A percentile compares a stretch with the other conserved stretches of the same genome.
These are phyloP conservation scores for Dendrobium nobile DNA, from an alignment of 106 monocot species.

Conservation along the genomic window DNA sequence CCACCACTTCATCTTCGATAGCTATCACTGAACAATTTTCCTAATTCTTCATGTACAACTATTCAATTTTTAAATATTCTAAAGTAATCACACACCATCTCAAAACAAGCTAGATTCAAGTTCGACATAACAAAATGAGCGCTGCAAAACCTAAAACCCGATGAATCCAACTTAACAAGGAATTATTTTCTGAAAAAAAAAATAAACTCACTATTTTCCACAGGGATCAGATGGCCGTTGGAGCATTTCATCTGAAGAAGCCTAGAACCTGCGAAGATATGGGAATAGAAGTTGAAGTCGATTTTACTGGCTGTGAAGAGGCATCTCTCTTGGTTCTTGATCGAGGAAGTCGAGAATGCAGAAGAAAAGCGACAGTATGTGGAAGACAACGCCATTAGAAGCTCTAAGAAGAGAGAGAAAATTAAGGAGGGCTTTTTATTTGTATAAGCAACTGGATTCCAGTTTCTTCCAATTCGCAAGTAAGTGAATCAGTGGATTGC, in stretches of 20 bases:
- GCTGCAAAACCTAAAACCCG: neutral
- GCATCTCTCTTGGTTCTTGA: neutral
- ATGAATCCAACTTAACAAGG: neutral
- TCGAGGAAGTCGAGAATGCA: neutral
- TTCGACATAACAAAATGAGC: neutral
- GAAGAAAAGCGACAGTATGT: neutral
- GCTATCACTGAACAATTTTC: no score
- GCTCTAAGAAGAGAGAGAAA: neutral
- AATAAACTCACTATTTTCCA: constrained; percentile 1
- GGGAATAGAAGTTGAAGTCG: neutral
- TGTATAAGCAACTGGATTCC: no score
- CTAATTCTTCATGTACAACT: no score
- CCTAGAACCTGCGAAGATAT: neutral
- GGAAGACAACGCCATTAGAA: neutral
- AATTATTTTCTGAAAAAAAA: neutral
- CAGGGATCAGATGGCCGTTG: constrained; percentile 2
- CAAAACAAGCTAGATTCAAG: no score
- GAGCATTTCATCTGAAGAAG: neutral
- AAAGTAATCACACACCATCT: no score
- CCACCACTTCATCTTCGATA: no score
- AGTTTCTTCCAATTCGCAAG: neutral
- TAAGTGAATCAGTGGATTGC: no score
- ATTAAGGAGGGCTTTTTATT: neutral
- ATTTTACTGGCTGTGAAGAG: neutral
- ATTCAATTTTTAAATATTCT: no score